phyloP scores from a whole-genome alignment of 2,329 filamentous ascomycete genomes.

The Blumeria hordei region DNA sequence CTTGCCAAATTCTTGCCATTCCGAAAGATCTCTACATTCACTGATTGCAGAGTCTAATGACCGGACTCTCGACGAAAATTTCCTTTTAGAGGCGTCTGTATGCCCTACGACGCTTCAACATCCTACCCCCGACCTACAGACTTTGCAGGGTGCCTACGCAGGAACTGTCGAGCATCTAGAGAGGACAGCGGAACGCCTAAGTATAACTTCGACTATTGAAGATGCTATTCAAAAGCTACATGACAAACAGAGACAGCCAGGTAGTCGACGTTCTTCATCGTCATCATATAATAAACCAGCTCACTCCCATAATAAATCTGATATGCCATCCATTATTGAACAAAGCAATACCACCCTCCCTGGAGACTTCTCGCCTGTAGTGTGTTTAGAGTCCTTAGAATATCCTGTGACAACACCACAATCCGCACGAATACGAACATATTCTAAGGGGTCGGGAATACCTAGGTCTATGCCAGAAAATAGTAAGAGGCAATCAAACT shows the following conservation, averaged over 20 bases:
- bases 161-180: slow-evolving; percentile 52
- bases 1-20: too few species aligned
- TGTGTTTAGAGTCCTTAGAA: slow-evolving; percentile 41
- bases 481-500: slow-evolving; percentile 1
- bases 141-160: slow-evolving; percentile 34
- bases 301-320: slow-evolving; percentile 21
- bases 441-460: slow-evolving; percentile 24
- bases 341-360: slow-evolving; percentile 40
- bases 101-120: slow-evolving; percentile 18
- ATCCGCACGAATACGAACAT: slow-evolving; percentile 25
- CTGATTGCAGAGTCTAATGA: too few species aligned
- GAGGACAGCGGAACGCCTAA: slow-evolving; percentile 50
- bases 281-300: slow-evolving; percentile 20
- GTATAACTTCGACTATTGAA: slow-evolving; percentile 48
- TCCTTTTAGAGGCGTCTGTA: too few species aligned
- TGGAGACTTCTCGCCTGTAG: slow-evolving; percentile 45
- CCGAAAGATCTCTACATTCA: too few species aligned
- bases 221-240: slow-evolving; percentile 54
- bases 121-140: slow-evolving; percentile 36
- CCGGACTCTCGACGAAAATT: too few species aligned
- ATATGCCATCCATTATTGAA: slow-evolving; percentile 37
- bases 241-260: slow-evolving; percentile 43
- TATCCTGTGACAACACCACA: slow-evolving; percentile 27
- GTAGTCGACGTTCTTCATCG: slow-evolving; percentile 40
- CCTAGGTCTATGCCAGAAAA: slow-evolving; percentile 15